phyloP scores from a whole-genome alignment of 305 asterid species.

The Rubia balearica region DNA sequence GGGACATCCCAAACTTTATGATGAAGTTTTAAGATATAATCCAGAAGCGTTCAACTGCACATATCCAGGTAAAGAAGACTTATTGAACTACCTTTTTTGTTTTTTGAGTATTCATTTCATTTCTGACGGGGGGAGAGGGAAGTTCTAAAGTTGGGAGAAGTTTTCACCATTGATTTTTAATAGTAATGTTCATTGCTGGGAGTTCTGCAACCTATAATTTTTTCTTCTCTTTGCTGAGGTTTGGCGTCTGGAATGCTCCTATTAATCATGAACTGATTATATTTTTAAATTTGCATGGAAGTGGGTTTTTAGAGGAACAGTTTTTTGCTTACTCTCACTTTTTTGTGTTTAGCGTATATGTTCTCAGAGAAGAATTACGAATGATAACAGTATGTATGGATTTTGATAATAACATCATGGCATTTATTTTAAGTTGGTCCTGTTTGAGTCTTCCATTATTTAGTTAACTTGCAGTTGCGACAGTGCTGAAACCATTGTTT shows the following conservation, averaged over 20 bases:
- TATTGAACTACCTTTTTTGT: conserved; percentile 14
- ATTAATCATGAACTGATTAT: neutral
- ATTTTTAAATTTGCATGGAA: neutral
- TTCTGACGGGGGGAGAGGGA: neutral
- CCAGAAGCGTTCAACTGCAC: conserved; percentile 54
- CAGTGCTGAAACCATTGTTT: conserved; percentile 5
- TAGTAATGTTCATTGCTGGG: neutral
- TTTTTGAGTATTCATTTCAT: neutral
- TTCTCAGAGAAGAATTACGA: neutral
- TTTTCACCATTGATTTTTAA: neutral
- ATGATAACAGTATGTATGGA: neutral
- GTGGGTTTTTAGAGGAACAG: neutral
- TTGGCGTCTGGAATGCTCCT: neutral
- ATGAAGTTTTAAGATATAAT: conserved; percentile 64
- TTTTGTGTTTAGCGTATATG: neutral
- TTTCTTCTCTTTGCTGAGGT: neutral
- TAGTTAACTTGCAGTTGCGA: neutral
- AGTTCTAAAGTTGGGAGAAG: neutral
- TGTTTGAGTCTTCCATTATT: neutral
- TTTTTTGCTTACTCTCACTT: neutral
- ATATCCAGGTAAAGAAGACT: conserved; percentile 65
- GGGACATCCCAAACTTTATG: conserved; percentile 49
- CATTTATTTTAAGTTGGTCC: neutral
- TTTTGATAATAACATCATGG: neutral
- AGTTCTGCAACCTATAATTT: neutral